Conservation (phyloP, 2,329 filamentous ascomycete genomes). For the Nannizzia gypsea region DNA sequence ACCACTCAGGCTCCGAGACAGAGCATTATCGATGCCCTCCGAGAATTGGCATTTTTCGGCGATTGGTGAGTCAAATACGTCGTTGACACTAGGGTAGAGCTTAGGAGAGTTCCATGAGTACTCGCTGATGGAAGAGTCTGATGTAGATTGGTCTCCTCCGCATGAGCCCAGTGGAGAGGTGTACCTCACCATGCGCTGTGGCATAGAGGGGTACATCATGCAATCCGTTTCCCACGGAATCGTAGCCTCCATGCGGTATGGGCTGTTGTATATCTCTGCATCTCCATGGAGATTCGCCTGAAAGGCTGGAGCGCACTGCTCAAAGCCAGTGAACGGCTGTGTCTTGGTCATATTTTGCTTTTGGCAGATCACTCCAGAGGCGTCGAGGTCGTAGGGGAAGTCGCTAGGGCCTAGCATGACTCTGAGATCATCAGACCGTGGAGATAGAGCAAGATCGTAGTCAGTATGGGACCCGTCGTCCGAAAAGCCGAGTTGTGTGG, state of each 20-base stretch:
- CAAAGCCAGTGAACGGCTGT: constrained; percentile 11
- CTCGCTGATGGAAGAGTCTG: constrained; percentile 12
- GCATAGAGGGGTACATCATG: not conserved
- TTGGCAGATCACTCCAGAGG: not conserved
- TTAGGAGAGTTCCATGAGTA: constrained; percentile 11
- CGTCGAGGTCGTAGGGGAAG: not conserved
- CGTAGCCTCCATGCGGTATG: constrained; percentile 1
- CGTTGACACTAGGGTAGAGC: constrained; percentile 5
- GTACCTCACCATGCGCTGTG: constrained; percentile 6
- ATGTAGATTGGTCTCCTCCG: constrained; percentile 13
- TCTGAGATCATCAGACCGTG: constrained; percentile 1
- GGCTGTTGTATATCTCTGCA: constrained; percentile 7
- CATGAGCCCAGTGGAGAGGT: constrained; percentile 12
- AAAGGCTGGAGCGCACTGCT: constrained; percentile 8
- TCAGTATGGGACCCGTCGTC: constrained; percentile 2
- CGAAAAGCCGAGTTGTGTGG: constrained; percentile 5
- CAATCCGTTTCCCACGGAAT: not conserved
- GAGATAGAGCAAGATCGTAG: constrained; percentile 1
- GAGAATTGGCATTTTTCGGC: constrained; percentile 8
- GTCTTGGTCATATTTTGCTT: constrained; percentile 4
- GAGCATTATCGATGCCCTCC: constrained; percentile 4
- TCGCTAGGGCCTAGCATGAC: not conserved
- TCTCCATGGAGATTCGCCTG: constrained; percentile 3
- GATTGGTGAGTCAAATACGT: constrained; percentile 9
- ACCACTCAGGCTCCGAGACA: constrained; percentile 6